These are phyloP conservation scores for Phyllosticta paracitricarpa DNA, from an alignment of 2,329 filamentous ascomycete species.

Conservation along the genomic window DNA sequence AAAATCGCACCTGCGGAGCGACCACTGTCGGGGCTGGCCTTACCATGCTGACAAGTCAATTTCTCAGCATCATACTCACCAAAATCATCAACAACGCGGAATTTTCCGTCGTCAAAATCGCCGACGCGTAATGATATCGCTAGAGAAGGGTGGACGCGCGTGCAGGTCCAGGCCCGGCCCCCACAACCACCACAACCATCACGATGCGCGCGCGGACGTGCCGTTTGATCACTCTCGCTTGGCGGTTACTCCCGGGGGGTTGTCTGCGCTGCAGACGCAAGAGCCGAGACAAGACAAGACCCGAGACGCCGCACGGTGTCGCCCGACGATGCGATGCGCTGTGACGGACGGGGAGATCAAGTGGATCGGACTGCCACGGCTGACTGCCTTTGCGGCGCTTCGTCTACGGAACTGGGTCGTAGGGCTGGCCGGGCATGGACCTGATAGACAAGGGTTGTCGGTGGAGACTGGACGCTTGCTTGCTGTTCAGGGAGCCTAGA, in stretches of 20 bases:
- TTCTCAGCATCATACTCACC: too few relatives aligned
- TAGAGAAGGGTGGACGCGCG: background rate
- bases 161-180: background rate
- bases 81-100: background rate
- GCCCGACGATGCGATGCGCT: background rate
- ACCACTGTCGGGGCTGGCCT: too few relatives aligned
- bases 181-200: background rate
- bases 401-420: background rate
- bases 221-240: background rate
- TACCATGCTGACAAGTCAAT: too few relatives aligned
- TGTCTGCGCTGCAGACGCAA: background rate
- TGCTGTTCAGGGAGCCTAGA: background rate
- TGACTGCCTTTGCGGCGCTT: background rate
- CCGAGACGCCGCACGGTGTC: background rate
- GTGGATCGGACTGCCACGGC: background rate
- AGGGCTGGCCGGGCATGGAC: background rate
- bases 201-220: background rate
- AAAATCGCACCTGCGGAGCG: too few relatives aligned
- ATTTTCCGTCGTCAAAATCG: background rate
- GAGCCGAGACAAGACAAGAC: background rate
- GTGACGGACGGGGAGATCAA: background rate
- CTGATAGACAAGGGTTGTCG: too few relatives aligned
- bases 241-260: background rate
- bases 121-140: background rate
- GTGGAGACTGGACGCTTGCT: background rate